Percentiles rank a stretch among this genome's conserved stretches.
Conservation (phyloP, 257 asterid genomes). For the Solanum sparsipilum region DNA sequence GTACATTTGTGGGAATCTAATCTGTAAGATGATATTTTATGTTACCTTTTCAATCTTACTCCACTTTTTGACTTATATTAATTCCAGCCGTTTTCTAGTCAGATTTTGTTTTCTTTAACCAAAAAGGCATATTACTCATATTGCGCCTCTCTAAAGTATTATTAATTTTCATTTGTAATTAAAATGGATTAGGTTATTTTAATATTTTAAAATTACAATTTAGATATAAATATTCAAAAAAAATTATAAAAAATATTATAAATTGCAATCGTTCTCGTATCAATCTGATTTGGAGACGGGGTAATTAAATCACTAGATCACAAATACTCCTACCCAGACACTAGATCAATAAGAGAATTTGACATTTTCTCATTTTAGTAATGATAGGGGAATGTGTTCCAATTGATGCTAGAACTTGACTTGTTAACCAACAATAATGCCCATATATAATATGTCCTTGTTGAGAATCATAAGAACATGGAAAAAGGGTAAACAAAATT, state of each 20-base stretch:
- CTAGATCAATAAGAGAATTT: neutral
- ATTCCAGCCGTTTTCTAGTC: neutral
- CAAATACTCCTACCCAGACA: neutral
- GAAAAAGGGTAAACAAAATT: neutral
- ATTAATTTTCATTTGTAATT: too few species aligned
- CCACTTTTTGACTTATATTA: neutral
- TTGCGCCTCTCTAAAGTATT: too few species aligned
- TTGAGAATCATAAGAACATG: too few species aligned
- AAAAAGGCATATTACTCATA: neutral
- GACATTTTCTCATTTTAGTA: neutral
- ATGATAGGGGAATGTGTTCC: neutral
- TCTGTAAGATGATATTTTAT: neutral
- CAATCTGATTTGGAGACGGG: neutral
- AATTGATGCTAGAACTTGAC: neutral
- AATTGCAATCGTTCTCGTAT: too few species aligned
- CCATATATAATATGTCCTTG: neutral
- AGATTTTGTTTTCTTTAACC: neutral
- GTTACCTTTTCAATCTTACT: neutral
- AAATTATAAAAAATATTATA: too few species aligned
- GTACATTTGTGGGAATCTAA: neutral
- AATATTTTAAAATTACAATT: too few species aligned
- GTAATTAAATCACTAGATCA: neutral
- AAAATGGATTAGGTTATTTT: too few species aligned
- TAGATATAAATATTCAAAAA: too few species aligned
- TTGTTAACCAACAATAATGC: too few species aligned